Percentiles rank a stretch among this genome's conserved stretches.
Conservation (phyloP, 179 eudicot genomes). For the Beta lomatogona region DNA sequence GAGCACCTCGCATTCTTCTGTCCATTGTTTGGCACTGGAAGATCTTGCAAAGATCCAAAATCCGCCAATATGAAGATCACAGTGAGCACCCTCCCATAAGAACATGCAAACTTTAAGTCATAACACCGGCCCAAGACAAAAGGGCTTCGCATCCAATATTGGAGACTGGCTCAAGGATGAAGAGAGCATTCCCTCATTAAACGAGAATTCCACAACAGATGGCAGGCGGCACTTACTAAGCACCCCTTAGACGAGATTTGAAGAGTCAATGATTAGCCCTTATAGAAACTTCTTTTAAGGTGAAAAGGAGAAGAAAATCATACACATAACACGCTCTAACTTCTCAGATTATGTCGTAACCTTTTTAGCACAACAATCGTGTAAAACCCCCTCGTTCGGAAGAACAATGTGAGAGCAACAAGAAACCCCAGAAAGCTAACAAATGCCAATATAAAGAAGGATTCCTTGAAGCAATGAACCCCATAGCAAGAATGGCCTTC, state of each 20-base stretch:
- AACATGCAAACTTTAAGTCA: neutral
- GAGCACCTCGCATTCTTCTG: neutral
- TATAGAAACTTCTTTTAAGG: neutral
- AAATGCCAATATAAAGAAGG: conserved; percentile 59
- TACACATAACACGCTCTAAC: neutral
- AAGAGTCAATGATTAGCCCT: neutral
- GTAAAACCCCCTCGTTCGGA: conserved; percentile 65
- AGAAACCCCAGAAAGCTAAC: conserved; percentile 60
- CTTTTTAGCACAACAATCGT: conserved; percentile 43
- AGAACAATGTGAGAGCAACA: conserved; percentile 52
- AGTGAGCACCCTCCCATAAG: neutral
- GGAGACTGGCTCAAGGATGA: neutral
- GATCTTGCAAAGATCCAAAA: neutral
- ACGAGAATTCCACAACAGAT: neutral
- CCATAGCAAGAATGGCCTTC: conserved; percentile 56
- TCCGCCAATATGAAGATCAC: neutral
- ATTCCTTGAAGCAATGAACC: conserved; percentile 68
- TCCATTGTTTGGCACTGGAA: neutral
- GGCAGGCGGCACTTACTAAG: neutral
- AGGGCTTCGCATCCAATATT: neutral
- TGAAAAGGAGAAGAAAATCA: neutral
- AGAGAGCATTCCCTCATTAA: neutral
- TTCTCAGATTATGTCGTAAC: conserved; percentile 26
- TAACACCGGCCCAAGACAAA: neutral
- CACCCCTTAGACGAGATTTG: neutral